Conservation (phyloP, 1,284 basidiomycete genomes). For the Cryptococcus maquisensis region DNA sequence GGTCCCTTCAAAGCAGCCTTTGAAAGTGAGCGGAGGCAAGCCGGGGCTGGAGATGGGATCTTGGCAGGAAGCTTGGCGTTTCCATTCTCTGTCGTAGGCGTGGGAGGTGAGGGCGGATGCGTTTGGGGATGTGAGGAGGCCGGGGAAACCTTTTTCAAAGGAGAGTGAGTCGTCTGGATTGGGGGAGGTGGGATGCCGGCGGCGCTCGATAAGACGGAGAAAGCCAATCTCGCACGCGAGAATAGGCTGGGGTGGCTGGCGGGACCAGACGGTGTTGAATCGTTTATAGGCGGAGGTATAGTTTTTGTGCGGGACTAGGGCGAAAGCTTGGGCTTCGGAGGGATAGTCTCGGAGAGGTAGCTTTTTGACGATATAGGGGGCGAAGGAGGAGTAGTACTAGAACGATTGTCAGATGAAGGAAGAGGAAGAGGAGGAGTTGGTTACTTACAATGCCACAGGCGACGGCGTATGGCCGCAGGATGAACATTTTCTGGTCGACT, state of each 20-base stretch:
- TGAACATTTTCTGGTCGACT: slow-evolving; percentile 53
- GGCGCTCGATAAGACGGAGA: slow-evolving; percentile 35
- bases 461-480: slow-evolving; percentile 45
- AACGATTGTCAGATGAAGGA: too few species aligned
- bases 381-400: too few species aligned
- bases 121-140: slow-evolving; percentile 26
- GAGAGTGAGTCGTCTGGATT: slow-evolving; percentile 10
- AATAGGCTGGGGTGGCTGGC: too few species aligned
- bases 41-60: slow-evolving; percentile 49
- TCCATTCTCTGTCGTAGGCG: slow-evolving; percentile 48
- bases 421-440: too few species aligned
- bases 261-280: slow-evolving; percentile 4
- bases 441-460: too few species aligned
- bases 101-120: slow-evolving; percentile 29
- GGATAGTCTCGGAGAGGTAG: slow-evolving; percentile 51
- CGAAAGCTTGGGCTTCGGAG: not conserved
- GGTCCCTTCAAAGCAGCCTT: slow-evolving; percentile 48
- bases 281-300: slow-evolving; percentile 22
- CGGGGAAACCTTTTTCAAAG: slow-evolving; percentile 9
- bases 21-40: slow-evolving; percentile 47
- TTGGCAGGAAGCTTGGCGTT: slow-evolving; percentile 47
- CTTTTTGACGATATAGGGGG: too few species aligned
- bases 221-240: slow-evolving; percentile 19
- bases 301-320: too few species aligned
- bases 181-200: slow-evolving; percentile 27